Evolutionary conservation across 352 stramenopile genomes (phyloP).

Genomic region (Globisporangium rhizosaccharum): DNA sequence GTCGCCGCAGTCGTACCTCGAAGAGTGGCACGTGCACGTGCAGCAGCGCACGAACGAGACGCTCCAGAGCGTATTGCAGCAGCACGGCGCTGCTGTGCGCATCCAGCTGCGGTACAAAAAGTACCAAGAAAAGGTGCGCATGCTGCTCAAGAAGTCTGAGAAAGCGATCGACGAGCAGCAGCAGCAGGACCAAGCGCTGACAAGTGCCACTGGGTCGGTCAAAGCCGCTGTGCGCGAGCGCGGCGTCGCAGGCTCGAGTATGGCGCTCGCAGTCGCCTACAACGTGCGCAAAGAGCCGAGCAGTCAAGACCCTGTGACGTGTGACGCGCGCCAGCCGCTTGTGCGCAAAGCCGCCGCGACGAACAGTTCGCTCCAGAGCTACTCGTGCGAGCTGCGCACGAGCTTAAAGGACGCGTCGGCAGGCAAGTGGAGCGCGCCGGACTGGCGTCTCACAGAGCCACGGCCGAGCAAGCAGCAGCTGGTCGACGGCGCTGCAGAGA

Average conservation of each 20-base stretch:
- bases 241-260: constrained; percentile 41
- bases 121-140: constrained; percentile 62
- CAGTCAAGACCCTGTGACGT: not conserved
- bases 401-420: constrained; percentile 1
- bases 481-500: not conserved
- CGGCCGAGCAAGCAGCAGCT: not conserved
- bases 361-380: constrained; percentile 12
- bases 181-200: constrained; percentile 16
- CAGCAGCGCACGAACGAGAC: constrained; percentile 18
- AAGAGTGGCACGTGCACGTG: constrained; percentile 34
- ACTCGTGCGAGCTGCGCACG: constrained; percentile 11
- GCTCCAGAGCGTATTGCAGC: constrained; percentile 21
- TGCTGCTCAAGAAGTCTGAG: constrained; percentile 48
- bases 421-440: constrained; percentile 10
- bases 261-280: constrained; percentile 53
- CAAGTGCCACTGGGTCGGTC: constrained; percentile 12
- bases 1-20: constrained; percentile 26
- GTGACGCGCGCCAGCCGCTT: constrained; percentile 1
- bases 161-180: constrained; percentile 27
- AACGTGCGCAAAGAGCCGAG: constrained; percentile 21
- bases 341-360: constrained; percentile 6
- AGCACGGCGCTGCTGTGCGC: constrained; percentile 38
- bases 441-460: constrained; percentile 4
- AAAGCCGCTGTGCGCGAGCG: constrained; percentile 27
- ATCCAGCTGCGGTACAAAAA: constrained; percentile 74